Percentiles rank a stretch among this genome's conserved stretches.
These are phyloP conservation scores for Phycomyces nitens DNA, from an alignment of 192 early-diverging fungal genomes.

Conservation along the genomic window DNA sequence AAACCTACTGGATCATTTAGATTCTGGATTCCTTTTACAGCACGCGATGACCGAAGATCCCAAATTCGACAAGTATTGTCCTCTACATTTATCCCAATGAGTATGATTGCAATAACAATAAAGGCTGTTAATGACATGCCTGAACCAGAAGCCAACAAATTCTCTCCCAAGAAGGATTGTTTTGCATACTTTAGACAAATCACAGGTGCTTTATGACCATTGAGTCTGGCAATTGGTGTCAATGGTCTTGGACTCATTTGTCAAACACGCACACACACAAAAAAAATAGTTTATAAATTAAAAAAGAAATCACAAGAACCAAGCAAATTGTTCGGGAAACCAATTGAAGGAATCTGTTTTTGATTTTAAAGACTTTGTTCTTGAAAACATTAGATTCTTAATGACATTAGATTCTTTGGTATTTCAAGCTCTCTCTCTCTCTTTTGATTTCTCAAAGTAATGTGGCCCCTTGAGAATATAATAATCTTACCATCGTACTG, in stretches of 20 bases:
- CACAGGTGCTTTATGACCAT: conserved; percentile 26
- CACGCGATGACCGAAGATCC: conserved; percentile 15
- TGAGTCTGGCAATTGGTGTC: conserved; percentile 7
- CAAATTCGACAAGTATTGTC: conserved; percentile 32
- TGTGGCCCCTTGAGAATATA: too few relatives aligned
- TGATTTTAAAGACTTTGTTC: too few relatives aligned
- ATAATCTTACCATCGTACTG: too few relatives aligned
- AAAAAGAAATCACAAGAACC: too few relatives aligned
- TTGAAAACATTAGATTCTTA: too few relatives aligned
- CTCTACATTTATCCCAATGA: conserved; percentile 14
- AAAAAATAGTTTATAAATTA: too few relatives aligned
- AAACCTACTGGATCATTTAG: conserved; percentile 14
- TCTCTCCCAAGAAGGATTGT: conserved; percentile 16
- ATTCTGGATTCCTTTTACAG: conserved; percentile 20
- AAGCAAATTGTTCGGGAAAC: too few relatives aligned
- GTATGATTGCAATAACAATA: background rate
- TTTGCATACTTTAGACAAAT: conserved; percentile 19
- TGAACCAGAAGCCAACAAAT: conserved; percentile 33
- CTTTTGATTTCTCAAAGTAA: too few relatives aligned
- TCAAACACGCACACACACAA: too few relatives aligned
- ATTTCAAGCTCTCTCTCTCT: too few relatives aligned
- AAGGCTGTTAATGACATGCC: conserved; percentile 9
- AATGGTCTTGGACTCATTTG: background rate
- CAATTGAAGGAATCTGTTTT: too few relatives aligned
- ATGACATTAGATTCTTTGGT: too few relatives aligned